These are phyloP conservation scores for Syzygium aqueum DNA, from an alignment of 345 rosid species.

Conservation along the genomic window DNA sequence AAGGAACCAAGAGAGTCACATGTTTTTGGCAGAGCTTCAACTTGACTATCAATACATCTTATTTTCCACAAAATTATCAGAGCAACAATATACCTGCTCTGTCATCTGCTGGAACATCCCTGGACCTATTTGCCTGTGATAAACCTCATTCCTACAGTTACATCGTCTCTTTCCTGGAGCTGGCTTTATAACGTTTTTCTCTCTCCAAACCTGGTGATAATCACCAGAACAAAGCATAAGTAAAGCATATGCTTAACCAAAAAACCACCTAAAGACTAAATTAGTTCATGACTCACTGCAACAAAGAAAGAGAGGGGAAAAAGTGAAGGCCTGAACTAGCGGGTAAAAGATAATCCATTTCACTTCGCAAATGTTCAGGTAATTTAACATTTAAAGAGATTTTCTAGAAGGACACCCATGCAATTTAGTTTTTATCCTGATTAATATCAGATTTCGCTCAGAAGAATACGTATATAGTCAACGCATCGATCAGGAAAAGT, in stretches of 20 bases:
- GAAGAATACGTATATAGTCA: not conserved
- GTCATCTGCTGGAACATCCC: constrained; percentile 99
- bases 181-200: constrained; percentile 81
- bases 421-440: not conserved
- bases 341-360: not conserved
- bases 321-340: not conserved
- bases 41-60: not conserved
- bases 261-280: not conserved
- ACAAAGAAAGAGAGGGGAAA: not conserved
- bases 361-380: not conserved
- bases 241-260: not conserved
- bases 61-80: not conserved
- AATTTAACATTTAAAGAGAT: not conserved
- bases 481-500: not conserved
- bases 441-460: not conserved
- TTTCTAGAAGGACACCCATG: not conserved
- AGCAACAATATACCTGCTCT: constrained; percentile 53
- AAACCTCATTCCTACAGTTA: constrained; percentile 96
- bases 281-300: not conserved
- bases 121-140: constrained; percentile 97
- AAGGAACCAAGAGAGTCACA: not conserved
- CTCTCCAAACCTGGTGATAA: constrained; percentile 84
- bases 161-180: constrained; percentile 96
- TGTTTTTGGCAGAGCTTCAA: not conserved
- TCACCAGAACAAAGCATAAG: not conserved